Conservation (phyloP, 306 rosid genomes). For the Delonix regia region DNA sequence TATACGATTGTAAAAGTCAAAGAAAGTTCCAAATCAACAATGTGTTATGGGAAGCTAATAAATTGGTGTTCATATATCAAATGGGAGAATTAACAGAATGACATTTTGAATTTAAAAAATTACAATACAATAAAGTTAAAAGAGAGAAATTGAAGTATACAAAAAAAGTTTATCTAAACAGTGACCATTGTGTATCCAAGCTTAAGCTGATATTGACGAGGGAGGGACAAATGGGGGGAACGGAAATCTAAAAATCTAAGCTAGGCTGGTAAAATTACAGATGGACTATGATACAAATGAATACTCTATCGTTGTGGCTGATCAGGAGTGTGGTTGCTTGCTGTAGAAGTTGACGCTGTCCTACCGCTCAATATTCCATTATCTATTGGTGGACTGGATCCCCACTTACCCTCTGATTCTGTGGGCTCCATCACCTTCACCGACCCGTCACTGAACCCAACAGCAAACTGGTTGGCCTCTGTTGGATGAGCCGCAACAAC, state of each 20-base stretch:
- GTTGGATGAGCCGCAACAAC: slow-evolving; percentile 69
- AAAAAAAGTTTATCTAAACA: slow-evolving; percentile 47
- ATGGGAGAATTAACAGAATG: slow-evolving; percentile 20
- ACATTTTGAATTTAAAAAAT: slow-evolving; percentile 13
- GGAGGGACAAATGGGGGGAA: slow-evolving; percentile 43
- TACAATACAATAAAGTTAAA: slow-evolving; percentile 42
- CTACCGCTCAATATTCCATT: slow-evolving; percentile 58
- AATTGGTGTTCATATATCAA: slow-evolving; percentile 18
- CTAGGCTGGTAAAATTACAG: slow-evolving; percentile 38
- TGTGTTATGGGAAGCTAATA: neutral
- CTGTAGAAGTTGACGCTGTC: slow-evolving; percentile 55
- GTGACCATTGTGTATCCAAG: slow-evolving; percentile 38
- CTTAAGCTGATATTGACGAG: slow-evolving; percentile 42
- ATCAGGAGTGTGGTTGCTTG: slow-evolving; percentile 68
- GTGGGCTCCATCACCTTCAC: slow-evolving; percentile 76
- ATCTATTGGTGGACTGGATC: slow-evolving; percentile 53
- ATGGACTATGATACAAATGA: slow-evolving; percentile 29
- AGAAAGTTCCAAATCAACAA: too few species aligned
- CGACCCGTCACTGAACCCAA: slow-evolving; percentile 71
- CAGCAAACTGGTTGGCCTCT: slow-evolving; percentile 66
- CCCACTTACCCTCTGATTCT: slow-evolving; percentile 73
- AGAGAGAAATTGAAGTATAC: slow-evolving; percentile 42
- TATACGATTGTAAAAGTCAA: too few species aligned
- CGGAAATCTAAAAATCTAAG: slow-evolving; percentile 41
- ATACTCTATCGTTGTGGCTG: slow-evolving; percentile 57